Conservation (phyloP, 148 eudicot species). For the Amaranthus palmeri region DNA sequence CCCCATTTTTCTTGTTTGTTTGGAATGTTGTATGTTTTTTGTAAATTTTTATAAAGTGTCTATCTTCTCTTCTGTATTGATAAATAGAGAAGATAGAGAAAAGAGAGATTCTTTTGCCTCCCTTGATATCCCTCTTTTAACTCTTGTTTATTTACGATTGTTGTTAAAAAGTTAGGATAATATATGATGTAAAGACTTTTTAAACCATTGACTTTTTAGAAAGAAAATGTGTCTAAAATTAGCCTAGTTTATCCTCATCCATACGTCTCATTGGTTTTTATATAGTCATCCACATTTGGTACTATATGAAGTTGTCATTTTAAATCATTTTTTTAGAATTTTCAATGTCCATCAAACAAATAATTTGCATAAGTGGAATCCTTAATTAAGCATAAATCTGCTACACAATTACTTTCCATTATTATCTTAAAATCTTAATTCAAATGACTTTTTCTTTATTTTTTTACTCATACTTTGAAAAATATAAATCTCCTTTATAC, state of each 20-base stretch:
- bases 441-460: too few species aligned
- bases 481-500: too few species aligned
- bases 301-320: background rate
- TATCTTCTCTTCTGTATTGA: background rate
- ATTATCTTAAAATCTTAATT: too few species aligned
- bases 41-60: background rate
- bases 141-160: background rate
- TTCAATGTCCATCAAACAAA: background rate
- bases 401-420: too few species aligned
- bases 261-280: background rate
- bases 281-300: background rate
- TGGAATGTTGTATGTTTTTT: background rate
- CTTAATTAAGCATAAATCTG: too few species aligned
- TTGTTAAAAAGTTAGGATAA: background rate
- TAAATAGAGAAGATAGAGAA: background rate
- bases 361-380: background rate
- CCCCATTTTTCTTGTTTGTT: background rate
- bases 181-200: background rate
- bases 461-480: too few species aligned
- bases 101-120: conserved; percentile 7
- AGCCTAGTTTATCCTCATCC: background rate
- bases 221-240: background rate
- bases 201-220: background rate
- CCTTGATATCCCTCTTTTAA: background rate
- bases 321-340: background rate